phyloP scores from a whole-genome alignment of 805 yeast species.

The Hanseniaspora clermontiae region DNA sequence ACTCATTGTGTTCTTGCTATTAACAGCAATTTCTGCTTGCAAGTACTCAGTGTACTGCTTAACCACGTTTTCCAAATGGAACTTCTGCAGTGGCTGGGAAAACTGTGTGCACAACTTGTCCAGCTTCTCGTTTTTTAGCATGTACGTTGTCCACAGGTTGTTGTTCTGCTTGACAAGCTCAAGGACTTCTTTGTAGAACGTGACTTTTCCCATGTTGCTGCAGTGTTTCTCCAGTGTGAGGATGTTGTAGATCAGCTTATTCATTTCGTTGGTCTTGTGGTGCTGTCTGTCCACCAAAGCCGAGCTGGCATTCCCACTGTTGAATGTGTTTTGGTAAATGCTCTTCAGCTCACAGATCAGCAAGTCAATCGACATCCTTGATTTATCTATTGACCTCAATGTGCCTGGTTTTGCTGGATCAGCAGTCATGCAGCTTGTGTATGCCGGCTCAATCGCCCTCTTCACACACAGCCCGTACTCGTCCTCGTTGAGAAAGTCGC shows the following conservation, averaged over 20 bases:
- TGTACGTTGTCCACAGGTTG: conserved; percentile 4
- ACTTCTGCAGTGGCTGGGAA: conserved; percentile 1
- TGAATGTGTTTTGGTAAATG: background rate
- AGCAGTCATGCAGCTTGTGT: background rate
- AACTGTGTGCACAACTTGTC: background rate
- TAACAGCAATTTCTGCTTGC: background rate
- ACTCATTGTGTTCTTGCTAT: background rate
- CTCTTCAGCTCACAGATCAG: conserved; percentile 2
- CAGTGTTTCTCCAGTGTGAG: background rate
- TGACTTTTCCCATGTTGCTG: too few relatives aligned
- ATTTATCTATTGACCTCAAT: background rate
- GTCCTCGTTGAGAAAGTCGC: background rate
- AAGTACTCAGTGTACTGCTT: background rate
- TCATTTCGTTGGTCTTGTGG: background rate
- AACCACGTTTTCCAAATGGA: background rate
- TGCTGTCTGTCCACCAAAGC: too few relatives aligned
- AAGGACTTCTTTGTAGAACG: background rate
- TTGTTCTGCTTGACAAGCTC: background rate
- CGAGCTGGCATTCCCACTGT: background rate
- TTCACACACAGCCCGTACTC: background rate
- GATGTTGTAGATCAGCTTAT: background rate
- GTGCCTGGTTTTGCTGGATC: background rate
- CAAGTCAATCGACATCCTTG: background rate
- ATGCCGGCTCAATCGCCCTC: background rate
- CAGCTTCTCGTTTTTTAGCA: conserved; percentile 1